phyloP scores from a whole-genome alignment of 805 yeast species.

The Wickerhamomyces bisporus region DNA sequence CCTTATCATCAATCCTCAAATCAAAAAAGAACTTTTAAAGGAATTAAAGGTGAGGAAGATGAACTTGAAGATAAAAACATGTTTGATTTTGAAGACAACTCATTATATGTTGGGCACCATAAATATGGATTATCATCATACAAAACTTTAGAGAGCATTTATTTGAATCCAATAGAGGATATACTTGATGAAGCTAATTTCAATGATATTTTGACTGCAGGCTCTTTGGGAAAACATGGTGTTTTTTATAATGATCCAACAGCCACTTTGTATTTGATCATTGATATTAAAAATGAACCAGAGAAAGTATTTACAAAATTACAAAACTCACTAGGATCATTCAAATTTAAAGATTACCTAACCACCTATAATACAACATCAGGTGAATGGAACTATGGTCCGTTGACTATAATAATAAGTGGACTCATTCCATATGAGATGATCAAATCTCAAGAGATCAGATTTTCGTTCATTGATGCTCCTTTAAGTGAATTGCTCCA shows the following conservation, averaged over 20 bases:
- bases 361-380: conserved; percentile 39
- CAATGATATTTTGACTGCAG: conserved; percentile 11
- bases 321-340: conserved; percentile 38
- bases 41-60: not conserved
- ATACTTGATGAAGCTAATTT: conserved; percentile 41
- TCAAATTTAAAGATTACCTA: conserved; percentile 44
- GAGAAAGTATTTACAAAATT: conserved; percentile 41
- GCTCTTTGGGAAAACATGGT: conserved; percentile 8
- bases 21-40: too few species aligned
- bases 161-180: conserved; percentile 46
- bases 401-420: conserved; percentile 58
- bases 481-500: conserved; percentile 31
- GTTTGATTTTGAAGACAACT: conserved; percentile 12
- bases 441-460: conserved; percentile 16
- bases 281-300: conserved; percentile 58
- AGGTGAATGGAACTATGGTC: conserved; percentile 38
- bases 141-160: conserved; percentile 43
- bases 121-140: conserved; percentile 36
- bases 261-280: conserved; percentile 52
- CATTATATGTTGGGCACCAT: conserved; percentile 61
- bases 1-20: not conserved
- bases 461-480: conserved; percentile 33
- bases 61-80: conserved; percentile 1
- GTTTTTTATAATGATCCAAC: conserved; percentile 33
- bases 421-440: conserved; percentile 54